phyloP scores from a whole-genome alignment of 768 basidiomycete genomes.

The Kwoniella botswanensis region DNA sequence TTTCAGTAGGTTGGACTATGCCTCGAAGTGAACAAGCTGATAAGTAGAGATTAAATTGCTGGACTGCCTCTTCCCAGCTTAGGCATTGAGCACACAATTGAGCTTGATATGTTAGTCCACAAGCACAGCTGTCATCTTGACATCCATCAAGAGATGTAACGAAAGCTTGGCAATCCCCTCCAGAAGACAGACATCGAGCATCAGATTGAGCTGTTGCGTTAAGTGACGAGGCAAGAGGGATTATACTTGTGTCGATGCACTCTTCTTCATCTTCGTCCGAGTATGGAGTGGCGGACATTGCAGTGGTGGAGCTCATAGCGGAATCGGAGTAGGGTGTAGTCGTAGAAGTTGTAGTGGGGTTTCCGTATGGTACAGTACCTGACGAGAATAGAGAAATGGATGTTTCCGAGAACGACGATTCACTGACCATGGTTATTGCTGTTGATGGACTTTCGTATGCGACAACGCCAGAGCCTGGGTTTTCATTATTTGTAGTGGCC shows the following conservation, averaged over 20 bases:
- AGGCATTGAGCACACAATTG: conserved; percentile 23
- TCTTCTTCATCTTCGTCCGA: not conserved
- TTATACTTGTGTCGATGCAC: not conserved
- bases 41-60: conserved; percentile 14
- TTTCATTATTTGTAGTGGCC: not conserved
- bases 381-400: not conserved
- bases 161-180: conserved; percentile 12
- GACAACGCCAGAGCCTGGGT: not conserved
- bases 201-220: not conserved
- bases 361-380: not conserved
- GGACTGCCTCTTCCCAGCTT: not conserved
- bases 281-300: too few relatives aligned
- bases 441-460: not conserved
- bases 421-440: not conserved
- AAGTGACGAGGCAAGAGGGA: conserved; percentile 6
- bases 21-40: conserved; percentile 10
- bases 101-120: conserved; percentile 11
- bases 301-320: too few relatives aligned
- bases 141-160: conserved; percentile 5
- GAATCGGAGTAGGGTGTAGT: not conserved
- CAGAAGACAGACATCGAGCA: not conserved
- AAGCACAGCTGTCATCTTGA: conserved; percentile 9
- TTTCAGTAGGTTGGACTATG: conserved; percentile 9
- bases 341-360: not conserved
- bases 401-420: not conserved